Percentiles rank a stretch among this genome's conserved stretches.
Conservation (phyloP, 495 filamentous ascomycete genomes). For the Glarea lozoyensis region DNA sequence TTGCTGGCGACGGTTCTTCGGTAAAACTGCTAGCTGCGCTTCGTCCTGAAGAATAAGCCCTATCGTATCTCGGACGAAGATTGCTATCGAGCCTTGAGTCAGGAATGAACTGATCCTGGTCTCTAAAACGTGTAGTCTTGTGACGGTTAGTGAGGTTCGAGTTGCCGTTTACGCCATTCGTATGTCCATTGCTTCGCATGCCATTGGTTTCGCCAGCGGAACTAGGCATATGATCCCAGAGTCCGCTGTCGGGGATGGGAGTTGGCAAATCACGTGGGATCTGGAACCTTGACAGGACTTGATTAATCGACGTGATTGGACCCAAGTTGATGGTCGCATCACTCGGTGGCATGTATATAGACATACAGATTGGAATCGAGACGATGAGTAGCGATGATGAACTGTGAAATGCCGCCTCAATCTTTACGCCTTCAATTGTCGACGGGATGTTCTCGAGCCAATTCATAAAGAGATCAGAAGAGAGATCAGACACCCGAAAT, state of each 20-base stretch:
- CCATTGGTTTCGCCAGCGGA: not conserved
- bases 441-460: conserved; percentile 3
- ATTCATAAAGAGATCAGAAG: conserved; percentile 6
- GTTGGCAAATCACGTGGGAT: conserved; percentile 8
- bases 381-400: conserved; percentile 10
- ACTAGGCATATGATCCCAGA: not conserved
- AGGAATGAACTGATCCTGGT: not conserved
- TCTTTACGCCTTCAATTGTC: conserved; percentile 6
- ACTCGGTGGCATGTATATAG: conserved; percentile 8
- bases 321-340: conserved; percentile 7
- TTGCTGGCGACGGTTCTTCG: not conserved
- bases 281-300: not conserved
- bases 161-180: not conserved
- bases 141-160: not conserved
- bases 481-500: conserved; percentile 3
- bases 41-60: conserved; percentile 3
- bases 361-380: conserved; percentile 9
- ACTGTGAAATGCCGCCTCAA: conserved; percentile 12
- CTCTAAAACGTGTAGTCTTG: conserved; percentile 8
- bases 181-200: too few relatives aligned
- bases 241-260: conserved; percentile 3
- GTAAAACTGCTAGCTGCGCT: conserved; percentile 3
- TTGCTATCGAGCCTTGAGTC: too few relatives aligned
- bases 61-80: too few relatives aligned
- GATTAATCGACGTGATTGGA: conserved; percentile 3